These are phyloP conservation scores for Claviceps humidiphila DNA, from an alignment of 2,329 filamentous ascomycete species.

Conservation along the genomic window DNA sequence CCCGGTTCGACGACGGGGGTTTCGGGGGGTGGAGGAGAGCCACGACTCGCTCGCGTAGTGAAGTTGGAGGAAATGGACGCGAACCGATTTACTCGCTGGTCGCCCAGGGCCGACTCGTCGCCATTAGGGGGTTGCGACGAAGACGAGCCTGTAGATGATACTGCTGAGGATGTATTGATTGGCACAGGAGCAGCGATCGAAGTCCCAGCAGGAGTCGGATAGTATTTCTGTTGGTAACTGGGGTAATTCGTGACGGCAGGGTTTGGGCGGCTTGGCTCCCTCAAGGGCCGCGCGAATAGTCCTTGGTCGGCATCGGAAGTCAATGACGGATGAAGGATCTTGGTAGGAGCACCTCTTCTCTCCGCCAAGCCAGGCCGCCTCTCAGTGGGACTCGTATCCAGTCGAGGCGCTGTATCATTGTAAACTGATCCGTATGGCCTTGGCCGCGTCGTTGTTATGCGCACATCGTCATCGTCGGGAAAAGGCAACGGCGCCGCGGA, in stretches of 20 bases:
- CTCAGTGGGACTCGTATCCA: constrained; percentile 42
- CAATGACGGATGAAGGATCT: constrained; percentile 70
- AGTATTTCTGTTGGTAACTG: constrained; percentile 45
- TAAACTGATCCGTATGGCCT: constrained; percentile 33
- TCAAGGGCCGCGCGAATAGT: constrained; percentile 59
- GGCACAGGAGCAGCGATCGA: constrained; percentile 17
- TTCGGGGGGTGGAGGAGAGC: constrained; percentile 88
- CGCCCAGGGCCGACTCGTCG: constrained; percentile 20
- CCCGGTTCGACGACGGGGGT: constrained; percentile 70
- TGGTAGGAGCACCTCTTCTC: constrained; percentile 67
- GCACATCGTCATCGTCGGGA: constrained; percentile 49
- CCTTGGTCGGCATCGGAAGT: constrained; percentile 64
- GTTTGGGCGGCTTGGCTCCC: constrained; percentile 27
- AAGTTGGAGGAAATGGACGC: constrained; percentile 83
- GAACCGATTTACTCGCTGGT: constrained; percentile 46
- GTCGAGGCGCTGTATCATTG: constrained; percentile 38
- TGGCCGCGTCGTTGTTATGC: constrained; percentile 28
- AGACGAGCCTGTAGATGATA: constrained; percentile 5
- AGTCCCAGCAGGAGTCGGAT: constrained; percentile 39
- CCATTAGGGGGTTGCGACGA: constrained; percentile 10
- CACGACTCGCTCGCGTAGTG: constrained; percentile 80
- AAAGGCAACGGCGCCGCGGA: constrained; percentile 57
- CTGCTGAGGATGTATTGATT: constrained; percentile 13
- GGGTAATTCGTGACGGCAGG: constrained; percentile 30
- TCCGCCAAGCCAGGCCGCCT: constrained; percentile 60